Evolutionary conservation across 306 rosid genomes (phyloP), one percentile per base, ranked within the genome.

Genomic region (Dryas drummondii): DNA sequence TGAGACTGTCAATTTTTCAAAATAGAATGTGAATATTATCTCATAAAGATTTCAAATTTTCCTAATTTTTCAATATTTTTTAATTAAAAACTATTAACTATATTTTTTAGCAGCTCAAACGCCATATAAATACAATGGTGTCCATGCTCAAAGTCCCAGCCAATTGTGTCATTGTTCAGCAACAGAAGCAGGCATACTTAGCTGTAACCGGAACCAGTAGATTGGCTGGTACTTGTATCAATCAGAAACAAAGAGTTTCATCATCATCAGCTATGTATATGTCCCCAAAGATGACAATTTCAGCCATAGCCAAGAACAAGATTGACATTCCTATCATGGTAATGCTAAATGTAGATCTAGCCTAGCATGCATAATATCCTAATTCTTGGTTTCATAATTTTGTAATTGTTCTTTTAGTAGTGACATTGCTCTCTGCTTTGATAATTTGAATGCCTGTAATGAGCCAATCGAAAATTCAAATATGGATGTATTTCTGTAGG

Each of bases 311-410:
- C 41, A 42, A 71, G 6, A 71, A 55, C 65, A 71, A 41, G 64
- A 10, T 55, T 55, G 75, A 17, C 52, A 19, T 71, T 54, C 65
- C 52, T 11, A 19, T 71, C 65, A 54, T 71, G 75, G 75, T 71
- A 54, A 42, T 14, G 45, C 45, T 6, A 22, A 17, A 40, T 6
- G 8, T 17, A 7, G 11, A 3, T 60, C 2, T 32, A 32, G 37
- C 37, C 37, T 32, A 32, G 37, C 37, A 32, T 32, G 37, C 37
- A 32, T 32, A 32, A 32, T 32, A 32, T 32, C 37, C 37, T 32
- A 32, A 32, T 32, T 32, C 37, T 50, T 50, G 12, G 2, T 13
- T 11, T 50, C 15, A 59, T 59, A 13, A 32, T 32, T 32, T 32
- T 32, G 37, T 32, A 32, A 32, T 32, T 3, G 7, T 3, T 15